Conservation (phyloP, 2,329 filamentous ascomycete species). For the Orbilia brochopaga region DNA sequence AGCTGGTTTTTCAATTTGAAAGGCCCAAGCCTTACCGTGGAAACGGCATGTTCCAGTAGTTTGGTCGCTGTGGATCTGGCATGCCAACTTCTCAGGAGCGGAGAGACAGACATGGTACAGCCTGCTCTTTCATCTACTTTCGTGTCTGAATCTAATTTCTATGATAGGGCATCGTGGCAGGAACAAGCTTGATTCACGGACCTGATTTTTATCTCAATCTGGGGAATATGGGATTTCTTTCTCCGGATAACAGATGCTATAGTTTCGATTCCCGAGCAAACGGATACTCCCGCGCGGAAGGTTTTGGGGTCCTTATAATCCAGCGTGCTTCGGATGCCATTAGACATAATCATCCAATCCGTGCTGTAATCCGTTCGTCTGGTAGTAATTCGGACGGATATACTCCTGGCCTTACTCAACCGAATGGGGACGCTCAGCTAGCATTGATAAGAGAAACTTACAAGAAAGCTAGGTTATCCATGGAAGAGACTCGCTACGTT, state of each 20-base stretch:
- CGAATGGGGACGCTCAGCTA: constrained; percentile 61
- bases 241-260: constrained; percentile 60
- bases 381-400: constrained; percentile 66
- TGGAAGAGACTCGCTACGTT: constrained; percentile 57
- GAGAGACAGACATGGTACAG: constrained; percentile 56
- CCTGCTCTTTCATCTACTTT: background rate
- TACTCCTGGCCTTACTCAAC: constrained; percentile 66
- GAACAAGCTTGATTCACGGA: constrained; percentile 58
- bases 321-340: constrained; percentile 67
- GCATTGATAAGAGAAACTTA: constrained; percentile 62
- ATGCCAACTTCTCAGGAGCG: constrained; percentile 61
- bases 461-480: constrained; percentile 56
- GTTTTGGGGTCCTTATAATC: constrained; percentile 66
- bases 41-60: constrained; percentile 67
- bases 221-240: constrained; percentile 60
- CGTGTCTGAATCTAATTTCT: background rate
- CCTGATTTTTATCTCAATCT: constrained; percentile 57
- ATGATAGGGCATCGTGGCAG: constrained; percentile 57
- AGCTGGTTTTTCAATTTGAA: constrained; percentile 60
- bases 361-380: constrained; percentile 64
- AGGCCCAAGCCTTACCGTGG: constrained; percentile 57
- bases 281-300: constrained; percentile 71
- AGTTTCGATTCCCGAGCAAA: constrained; percentile 67
- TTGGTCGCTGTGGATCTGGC: constrained; percentile 65
- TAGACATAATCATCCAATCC: constrained; percentile 65